Evolutionary conservation across 345 rosid species (phyloP), one percentile per base, ranked within the genome.

Genomic region (Iberis pinnata): DNA sequence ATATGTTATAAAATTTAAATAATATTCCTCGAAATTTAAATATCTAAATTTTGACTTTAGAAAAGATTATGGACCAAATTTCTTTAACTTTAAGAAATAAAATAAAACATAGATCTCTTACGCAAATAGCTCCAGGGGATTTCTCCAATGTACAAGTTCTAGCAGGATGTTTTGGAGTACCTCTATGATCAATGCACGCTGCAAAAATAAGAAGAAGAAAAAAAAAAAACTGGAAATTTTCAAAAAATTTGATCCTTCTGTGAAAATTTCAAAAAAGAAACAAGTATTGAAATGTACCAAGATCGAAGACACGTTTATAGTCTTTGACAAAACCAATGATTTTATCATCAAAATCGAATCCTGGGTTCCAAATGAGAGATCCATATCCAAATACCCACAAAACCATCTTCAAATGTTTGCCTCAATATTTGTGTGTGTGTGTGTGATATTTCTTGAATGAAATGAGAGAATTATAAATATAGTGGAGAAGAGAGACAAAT

Each of bases 341-440:
- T 49, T 82, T 88, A 56, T 84, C 96, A 49, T 90, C 98, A 43
- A 63, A 90, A 3, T 83, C 80, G 49, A 92, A 92, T 33, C 98
- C 96, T 0, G 98, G 95, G 83, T 88, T 92, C 98, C 98, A 92
- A 26, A 83, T 82, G 64, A 90, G 59, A 40, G 98, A 90, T 9
- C 98, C 96, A 65, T 90, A 90, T 56, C 98, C 98, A 53, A 90
- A 90, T 49, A 90, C 79, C 96, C 96, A 90, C 77, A 90, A 75
- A 18, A 81, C 98, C 98, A 90, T 92, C 40, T 60, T 32, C 37
- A 49, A 3, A 15, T 2, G 29, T 8, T 38, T 47, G 1, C 5
- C 1, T 27, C 24, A 4, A 8, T 26, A 4, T 26, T 26, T 4
- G 6, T 26, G 4, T 26, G 4, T 26, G 4, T 26, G 8, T 43